Evolutionary conservation across 2,329 filamentous ascomycete genomes (phyloP).

Genomic region (Colletotrichum endophyticum): DNA sequence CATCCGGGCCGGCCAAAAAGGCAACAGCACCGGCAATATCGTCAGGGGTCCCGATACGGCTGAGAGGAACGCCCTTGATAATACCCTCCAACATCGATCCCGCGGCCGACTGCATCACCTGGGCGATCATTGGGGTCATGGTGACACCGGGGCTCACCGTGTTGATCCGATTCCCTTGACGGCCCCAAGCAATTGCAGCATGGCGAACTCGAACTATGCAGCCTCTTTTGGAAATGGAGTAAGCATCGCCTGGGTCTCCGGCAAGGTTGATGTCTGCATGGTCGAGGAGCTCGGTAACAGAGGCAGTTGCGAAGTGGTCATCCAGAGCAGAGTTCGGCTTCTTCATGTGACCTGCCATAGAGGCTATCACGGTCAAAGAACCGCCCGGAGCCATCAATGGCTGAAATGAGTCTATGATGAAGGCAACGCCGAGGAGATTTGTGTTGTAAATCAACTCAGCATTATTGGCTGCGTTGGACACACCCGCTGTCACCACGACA

Average conservation of each 20-base stretch:
- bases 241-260: neutral
- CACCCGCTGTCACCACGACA: neutral
- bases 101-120: neutral
- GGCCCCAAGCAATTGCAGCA: neutral
- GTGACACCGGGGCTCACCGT: neutral
- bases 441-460: neutral
- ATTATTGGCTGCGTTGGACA: neutral
- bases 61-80: neutral
- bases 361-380: neutral
- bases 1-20: neutral
- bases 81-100: neutral
- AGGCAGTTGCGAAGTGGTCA: neutral
- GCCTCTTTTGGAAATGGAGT: neutral
- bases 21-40: neutral
- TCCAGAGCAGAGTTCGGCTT: neutral
- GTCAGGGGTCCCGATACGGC: neutral
- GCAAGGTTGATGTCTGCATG: neutral
- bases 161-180: neutral
- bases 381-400: neutral
- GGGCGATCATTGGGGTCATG: neutral
- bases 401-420: neutral
- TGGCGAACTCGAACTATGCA: neutral
- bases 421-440: neutral
- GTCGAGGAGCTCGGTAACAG: neutral
- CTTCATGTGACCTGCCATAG: neutral